Evolutionary conservation across 129 eudicot genomes (phyloP).

Genomic region (Chrysanthemum lavandulifolium): DNA sequence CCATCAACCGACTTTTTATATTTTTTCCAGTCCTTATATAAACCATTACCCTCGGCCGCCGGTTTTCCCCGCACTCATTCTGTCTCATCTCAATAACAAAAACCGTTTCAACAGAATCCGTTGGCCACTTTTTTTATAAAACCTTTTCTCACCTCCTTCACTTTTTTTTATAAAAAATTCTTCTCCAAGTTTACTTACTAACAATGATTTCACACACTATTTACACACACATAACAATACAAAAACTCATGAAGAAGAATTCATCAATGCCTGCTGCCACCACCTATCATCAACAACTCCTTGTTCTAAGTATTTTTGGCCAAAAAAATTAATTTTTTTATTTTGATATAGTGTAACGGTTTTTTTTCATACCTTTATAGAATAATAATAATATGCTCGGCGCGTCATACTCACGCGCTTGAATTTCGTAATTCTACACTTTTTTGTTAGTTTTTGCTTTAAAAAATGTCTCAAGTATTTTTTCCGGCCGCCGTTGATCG

Average conservation of each 20-base stretch:
- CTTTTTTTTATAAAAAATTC: neutral
- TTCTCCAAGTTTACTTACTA: neutral
- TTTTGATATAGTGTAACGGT: no score
- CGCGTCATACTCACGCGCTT: neutral
- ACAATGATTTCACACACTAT: no score
- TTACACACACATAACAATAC: no score
- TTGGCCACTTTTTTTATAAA: slow-evolving; percentile 17
- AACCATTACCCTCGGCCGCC: slow-evolving; percentile 29
- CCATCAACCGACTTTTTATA: no score
- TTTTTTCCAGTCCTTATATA: neutral
- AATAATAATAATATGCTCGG: no score
- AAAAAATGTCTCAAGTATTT: slow-evolving; percentile 17
- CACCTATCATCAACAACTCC: no score
- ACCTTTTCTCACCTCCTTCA: no score
- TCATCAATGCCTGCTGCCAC: no score
- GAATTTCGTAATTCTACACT: neutral
- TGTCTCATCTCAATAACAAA: neutral
- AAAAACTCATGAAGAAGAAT: no score
- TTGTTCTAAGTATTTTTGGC: no score
- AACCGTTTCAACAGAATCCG: slow-evolving; percentile 11
- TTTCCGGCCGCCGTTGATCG: slow-evolving; percentile 21
- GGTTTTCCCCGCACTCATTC: slow-evolving; percentile 27
- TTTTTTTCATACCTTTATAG: no score
- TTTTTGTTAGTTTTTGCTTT: neutral
- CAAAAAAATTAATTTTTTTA: no score